A percentile compares a stretch with the other conserved stretches of the same genome.
These are phyloP conservation scores for Pleomassaria siparia DNA, from an alignment of 2,329 filamentous ascomycete genomes.

Conservation along the genomic window DNA sequence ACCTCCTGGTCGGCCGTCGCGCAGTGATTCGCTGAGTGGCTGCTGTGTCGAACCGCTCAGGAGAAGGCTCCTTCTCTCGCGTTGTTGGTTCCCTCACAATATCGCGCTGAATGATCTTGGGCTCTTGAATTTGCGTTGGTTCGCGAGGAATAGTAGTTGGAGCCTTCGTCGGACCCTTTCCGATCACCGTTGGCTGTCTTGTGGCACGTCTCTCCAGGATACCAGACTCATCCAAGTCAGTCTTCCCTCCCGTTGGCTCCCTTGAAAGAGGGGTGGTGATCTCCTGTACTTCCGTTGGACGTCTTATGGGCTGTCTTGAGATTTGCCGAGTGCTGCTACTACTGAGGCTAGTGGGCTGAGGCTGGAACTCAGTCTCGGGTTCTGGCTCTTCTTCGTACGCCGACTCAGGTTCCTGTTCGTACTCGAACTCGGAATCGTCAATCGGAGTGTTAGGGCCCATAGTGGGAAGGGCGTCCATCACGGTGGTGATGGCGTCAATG, in stretches of 20 bases:
- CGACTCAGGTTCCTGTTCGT: neutral
- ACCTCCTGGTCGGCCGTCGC: neutral
- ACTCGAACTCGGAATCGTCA: constrained; percentile 5
- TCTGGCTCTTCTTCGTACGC: constrained; percentile 5
- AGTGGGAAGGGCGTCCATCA: constrained; percentile 9
- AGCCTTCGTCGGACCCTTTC: neutral
- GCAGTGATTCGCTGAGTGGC: neutral
- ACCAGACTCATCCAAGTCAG: neutral
- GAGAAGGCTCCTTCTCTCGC: no score
- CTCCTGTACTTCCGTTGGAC: neutral
- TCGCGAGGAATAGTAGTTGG: neutral
- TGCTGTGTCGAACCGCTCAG: no score
- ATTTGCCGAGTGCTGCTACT: neutral
- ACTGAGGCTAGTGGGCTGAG: neutral
- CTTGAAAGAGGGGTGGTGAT: neutral
- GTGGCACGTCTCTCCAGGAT: neutral
- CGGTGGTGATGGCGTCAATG: constrained; percentile 17
- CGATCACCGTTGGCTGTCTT: neutral
- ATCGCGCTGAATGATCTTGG: no score
- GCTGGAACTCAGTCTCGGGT: neutral
- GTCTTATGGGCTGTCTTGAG: constrained; percentile 3
- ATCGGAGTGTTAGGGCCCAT: neutral
- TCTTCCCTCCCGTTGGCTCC: neutral
- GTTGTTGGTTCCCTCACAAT: no score
- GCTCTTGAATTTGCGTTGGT: no score